These are phyloP conservation scores for Boletellus ananas DNA, from an alignment of 768 basidiomycete species.

Conservation along the genomic window DNA sequence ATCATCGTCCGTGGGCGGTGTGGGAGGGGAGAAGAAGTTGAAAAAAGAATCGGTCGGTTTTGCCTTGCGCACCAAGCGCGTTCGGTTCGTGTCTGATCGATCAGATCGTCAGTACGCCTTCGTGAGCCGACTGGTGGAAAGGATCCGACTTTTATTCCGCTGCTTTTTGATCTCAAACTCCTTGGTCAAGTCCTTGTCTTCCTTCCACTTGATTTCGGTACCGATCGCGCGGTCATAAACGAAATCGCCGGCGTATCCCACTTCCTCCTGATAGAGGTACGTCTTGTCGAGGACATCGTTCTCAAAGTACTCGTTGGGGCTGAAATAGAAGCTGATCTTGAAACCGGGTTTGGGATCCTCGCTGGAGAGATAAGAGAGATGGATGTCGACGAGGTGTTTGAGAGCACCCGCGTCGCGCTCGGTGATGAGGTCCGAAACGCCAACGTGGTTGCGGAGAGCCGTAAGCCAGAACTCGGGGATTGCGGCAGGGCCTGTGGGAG, in stretches of 20 bases:
- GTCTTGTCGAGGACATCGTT: conserved; percentile 86
- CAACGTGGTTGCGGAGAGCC: conserved; percentile 87
- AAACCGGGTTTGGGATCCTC: conserved; percentile 81
- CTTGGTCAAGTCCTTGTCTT: conserved; percentile 96
- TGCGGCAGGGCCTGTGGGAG: conserved; percentile 35
- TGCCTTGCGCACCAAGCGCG: conserved; percentile 79
- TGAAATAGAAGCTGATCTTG: conserved; percentile 83
- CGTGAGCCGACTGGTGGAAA: not conserved
- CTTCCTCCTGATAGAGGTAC: conserved; percentile 88
- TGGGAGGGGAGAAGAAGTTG: conserved; percentile 92
- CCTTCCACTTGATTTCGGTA: conserved; percentile 93
- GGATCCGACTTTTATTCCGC: conserved; percentile 86
- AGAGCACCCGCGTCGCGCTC: conserved; percentile 89
- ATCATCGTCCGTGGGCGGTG: conserved; percentile 63
- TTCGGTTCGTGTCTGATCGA: conserved; percentile 72
- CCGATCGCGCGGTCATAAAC: conserved; percentile 94
- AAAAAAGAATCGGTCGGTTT: conserved; percentile 95
- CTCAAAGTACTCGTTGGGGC: conserved; percentile 82
- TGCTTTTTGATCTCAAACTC: conserved; percentile 99
- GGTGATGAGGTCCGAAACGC: conserved; percentile 83
- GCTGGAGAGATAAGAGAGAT: conserved; percentile 67
- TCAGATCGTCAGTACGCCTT: conserved; percentile 1
- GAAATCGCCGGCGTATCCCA: conserved; percentile 95
- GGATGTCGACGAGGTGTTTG: conserved; percentile 76
- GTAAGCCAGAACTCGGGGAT: conserved; percentile 99